These are phyloP conservation scores for Sarocladium brachiariae DNA, from an alignment of 2,329 filamentous ascomycete species.

Conservation along the genomic window DNA sequence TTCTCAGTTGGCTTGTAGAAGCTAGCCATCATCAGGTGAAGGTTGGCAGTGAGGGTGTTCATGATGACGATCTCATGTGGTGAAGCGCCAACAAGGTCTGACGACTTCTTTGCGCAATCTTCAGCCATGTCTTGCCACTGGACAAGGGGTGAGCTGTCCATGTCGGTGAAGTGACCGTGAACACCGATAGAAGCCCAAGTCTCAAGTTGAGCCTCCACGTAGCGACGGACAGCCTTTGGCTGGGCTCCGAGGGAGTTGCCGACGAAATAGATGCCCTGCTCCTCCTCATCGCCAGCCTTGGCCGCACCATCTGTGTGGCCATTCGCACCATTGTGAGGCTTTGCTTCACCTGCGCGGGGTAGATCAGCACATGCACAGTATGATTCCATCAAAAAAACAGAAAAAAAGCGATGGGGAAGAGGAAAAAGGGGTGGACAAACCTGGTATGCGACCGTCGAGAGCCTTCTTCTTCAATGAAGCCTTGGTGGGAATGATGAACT, in stretches of 20 bases:
- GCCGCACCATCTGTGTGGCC: slow-evolving; percentile 11
- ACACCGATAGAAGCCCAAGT: slow-evolving; percentile 84
- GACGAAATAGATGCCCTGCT: slow-evolving; percentile 65
- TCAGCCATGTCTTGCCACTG: slow-evolving; percentile 77
- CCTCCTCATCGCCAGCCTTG: slow-evolving; percentile 22
- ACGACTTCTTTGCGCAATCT: slow-evolving; percentile 61
- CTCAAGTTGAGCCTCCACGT: slow-evolving; percentile 66
- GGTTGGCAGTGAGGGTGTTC: slow-evolving; percentile 76
- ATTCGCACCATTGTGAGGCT: slow-evolving; percentile 18
- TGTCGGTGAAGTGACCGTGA: slow-evolving; percentile 69
- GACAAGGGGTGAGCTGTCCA: slow-evolving; percentile 60
- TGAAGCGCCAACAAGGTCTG: slow-evolving; percentile 67
- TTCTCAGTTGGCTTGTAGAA: slow-evolving; percentile 67
- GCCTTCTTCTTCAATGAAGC: slow-evolving; percentile 60
- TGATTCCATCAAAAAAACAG: no score
- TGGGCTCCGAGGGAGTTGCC: slow-evolving; percentile 87
- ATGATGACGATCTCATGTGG: slow-evolving; percentile 75
- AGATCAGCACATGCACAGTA: background rate
- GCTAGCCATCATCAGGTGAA: slow-evolving; percentile 76
- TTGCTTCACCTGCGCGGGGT: background rate
- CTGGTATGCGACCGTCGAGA: slow-evolving; percentile 38
- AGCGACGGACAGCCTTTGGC: slow-evolving; percentile 58
- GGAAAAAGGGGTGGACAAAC: slow-evolving; percentile 17
- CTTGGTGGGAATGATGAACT: slow-evolving; percentile 75
- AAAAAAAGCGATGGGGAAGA: no score